Base-by-base conservation (phyloP, 495 filamentous ascomycete species). In the Daldinia loculata region DNA sequence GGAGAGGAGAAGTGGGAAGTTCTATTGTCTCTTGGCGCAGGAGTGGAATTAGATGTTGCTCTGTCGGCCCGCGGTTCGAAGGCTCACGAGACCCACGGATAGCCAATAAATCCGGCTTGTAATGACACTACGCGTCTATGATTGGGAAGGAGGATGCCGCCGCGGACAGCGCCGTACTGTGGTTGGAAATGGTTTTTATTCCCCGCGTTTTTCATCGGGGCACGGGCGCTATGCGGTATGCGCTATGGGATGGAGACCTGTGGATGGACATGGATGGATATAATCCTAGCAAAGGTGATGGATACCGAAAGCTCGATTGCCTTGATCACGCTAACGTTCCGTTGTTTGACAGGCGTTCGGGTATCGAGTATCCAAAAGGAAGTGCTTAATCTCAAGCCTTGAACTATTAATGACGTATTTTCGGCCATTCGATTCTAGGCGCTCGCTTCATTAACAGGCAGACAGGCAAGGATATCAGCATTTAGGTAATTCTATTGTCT, bases 61-160 rank as follows among this genome's bases (percentile, higher is more conserved):
- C 19, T 52, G 63, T 55, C 50, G 43, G 36, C 14, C 50, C 24
- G 29, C n/a, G n/a, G 34, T 14, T 36, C 34, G 11, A 36, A 14
- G 34, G 38, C 61, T 61, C 56, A 62, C 66, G 52, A 50, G 66
- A 61, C 65, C 61, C 14, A 41, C 17, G 26, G 56, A 2, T 19
- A 30, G 38, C 70, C 70, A 73, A 73, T 73, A 56, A 63, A 58
- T 26, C 29, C 30, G 52, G 38, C 61, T 24, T 36, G 57, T 41
- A 56, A 22, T 52, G 50, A 11, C 53, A 22, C 39, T 32, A 22
- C 30, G 32, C 26, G 60, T 36, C 61, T 50, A 50, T 73, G 66
- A 73, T 73, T 73, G 70, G 70, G 70, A 69, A 69, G 57, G 19
- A 63, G 45, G 15, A 63, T 27, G 39, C 56, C 70, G 66, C 61